phyloP scores from a whole-genome alignment of 179 eudicot species.

The Sideroxylon spinosum region DNA sequence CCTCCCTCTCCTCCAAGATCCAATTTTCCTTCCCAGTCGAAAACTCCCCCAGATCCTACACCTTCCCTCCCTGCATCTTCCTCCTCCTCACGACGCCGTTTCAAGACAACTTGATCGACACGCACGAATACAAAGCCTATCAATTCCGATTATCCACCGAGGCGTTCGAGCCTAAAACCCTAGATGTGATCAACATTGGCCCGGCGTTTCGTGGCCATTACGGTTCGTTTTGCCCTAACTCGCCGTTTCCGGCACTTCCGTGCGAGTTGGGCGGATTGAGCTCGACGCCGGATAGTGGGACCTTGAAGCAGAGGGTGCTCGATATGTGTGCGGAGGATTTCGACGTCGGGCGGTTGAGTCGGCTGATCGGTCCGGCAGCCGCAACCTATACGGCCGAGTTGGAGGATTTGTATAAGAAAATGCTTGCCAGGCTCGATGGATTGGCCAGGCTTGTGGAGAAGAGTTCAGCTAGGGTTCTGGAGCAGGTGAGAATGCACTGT shows the following conservation, averaged over 20 bases:
- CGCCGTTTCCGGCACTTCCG: conserved; percentile 42
- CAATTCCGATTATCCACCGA: conserved; percentile 30
- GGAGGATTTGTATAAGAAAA: conserved; percentile 68
- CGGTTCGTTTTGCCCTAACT: conserved; percentile 41
- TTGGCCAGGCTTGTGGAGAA: conserved; percentile 52
- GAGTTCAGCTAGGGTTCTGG: conserved; percentile 51
- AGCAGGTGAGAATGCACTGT: conserved; percentile 46
- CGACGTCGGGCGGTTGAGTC: conserved; percentile 42
- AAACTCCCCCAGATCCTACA: conserved; percentile 12
- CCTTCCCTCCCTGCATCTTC: conserved; percentile 17
- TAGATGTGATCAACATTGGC: conserved; percentile 62
- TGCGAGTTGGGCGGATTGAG: conserved; percentile 32
- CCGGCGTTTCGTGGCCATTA: conserved; percentile 73
- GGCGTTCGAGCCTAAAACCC: conserved; percentile 38
- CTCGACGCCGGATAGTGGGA: conserved; percentile 29
- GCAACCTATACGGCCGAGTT: conserved; percentile 37
- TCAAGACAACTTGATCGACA: conserved; percentile 47
- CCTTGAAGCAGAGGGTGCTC: conserved; percentile 31
- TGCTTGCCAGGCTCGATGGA: conserved; percentile 57
- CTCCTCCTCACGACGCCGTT: conserved; percentile 44
- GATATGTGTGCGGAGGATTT: conserved; percentile 42
- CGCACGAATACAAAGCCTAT: conserved; percentile 59
- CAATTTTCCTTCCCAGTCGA: conserved; percentile 21
- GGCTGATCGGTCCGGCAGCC: conserved; percentile 52
- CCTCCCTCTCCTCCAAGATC: conserved; percentile 21